A percentile compares a stretch with the other conserved stretches of the same genome.
These are phyloP conservation scores for Fusarium nygamai DNA, from an alignment of 2,329 filamentous ascomycete genomes.

Conservation along the genomic window DNA sequence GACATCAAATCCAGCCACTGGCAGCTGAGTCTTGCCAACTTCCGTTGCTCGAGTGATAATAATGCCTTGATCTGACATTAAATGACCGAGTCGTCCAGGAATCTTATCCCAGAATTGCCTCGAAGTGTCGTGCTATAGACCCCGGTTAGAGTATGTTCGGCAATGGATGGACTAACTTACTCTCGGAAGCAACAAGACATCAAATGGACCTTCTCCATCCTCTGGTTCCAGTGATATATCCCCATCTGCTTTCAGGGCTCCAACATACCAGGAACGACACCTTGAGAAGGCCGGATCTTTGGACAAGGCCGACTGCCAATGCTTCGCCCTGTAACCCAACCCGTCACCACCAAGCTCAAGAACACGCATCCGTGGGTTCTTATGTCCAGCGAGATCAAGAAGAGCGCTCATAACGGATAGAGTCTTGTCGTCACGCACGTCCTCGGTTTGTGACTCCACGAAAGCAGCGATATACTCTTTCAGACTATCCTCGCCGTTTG, in stretches of 20 bases:
- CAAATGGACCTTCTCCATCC: background rate
- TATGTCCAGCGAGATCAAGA: background rate
- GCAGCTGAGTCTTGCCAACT: fast-evolving
- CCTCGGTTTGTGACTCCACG: background rate
- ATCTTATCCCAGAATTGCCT: background rate
- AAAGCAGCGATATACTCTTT: background rate
- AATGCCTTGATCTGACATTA: fast-evolving
- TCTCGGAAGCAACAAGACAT: background rate
- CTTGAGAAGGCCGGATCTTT: background rate
- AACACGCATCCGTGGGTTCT: background rate
- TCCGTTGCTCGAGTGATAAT: background rate
- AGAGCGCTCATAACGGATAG: fast-evolving
- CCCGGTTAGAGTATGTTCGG: too few species aligned
- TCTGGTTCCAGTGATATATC: background rate
- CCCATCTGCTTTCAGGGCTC: background rate
- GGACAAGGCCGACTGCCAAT: background rate
- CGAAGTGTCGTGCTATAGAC: background rate
- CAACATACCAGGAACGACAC: background rate
- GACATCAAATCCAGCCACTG: background rate
- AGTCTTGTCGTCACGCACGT: background rate
- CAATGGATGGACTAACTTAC: fast-evolving
- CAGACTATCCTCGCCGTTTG: fast-evolving
- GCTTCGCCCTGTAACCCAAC: background rate
- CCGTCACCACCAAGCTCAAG: background rate
- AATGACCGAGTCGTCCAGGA: background rate